phyloP scores from a whole-genome alignment of 495 filamentous ascomycete genomes.

The Penicillium egyptiacum region DNA sequence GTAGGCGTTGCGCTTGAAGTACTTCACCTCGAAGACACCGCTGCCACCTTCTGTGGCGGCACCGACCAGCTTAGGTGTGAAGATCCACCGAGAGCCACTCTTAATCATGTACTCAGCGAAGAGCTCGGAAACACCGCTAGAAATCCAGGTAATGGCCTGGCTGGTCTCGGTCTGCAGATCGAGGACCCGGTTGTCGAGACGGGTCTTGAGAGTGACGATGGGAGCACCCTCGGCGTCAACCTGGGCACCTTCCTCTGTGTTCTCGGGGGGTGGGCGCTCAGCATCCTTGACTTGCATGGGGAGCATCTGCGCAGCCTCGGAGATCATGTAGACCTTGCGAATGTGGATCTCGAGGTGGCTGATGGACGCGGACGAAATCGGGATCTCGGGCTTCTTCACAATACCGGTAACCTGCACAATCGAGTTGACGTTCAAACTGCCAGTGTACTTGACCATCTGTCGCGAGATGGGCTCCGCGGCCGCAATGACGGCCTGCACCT shows the following conservation, averaged over 20 bases:
- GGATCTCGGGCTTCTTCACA: slow-evolving; percentile 71
- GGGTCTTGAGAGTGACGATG: slow-evolving; percentile 70
- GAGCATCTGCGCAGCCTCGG: slow-evolving; percentile 62
- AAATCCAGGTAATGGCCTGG: slow-evolving; percentile 82
- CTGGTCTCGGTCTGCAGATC: slow-evolving; percentile 86
- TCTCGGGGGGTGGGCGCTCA: slow-evolving; percentile 53
- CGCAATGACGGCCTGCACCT: slow-evolving; percentile 76
- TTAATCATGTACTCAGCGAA: slow-evolving; percentile 78
- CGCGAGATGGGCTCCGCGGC: slow-evolving; percentile 54
- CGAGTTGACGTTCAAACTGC: slow-evolving; percentile 74
- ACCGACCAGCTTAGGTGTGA: slow-evolving; percentile 84
- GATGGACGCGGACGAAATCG: slow-evolving; percentile 75
- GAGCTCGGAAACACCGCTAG: slow-evolving; percentile 74
- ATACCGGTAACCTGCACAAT: slow-evolving; percentile 76
- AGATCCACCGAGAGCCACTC: slow-evolving; percentile 81
- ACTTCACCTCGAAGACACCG: slow-evolving; percentile 88
- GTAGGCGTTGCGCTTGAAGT: slow-evolving; percentile 83
- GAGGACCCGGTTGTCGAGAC: slow-evolving; percentile 85
- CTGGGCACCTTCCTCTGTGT: slow-evolving; percentile 44
- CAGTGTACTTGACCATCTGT: slow-evolving; percentile 90
- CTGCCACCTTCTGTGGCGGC: slow-evolving; percentile 92
- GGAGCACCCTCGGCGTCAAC: slow-evolving; percentile 53
- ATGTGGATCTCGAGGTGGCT: slow-evolving; percentile 77
- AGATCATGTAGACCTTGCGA: slow-evolving; percentile 72
- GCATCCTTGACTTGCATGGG: slow-evolving; percentile 71